Percentiles rank a stretch among this genome's conserved stretches.
Conservation (phyloP, 129 eudicot species). For the Pittosporum tobira region DNA sequence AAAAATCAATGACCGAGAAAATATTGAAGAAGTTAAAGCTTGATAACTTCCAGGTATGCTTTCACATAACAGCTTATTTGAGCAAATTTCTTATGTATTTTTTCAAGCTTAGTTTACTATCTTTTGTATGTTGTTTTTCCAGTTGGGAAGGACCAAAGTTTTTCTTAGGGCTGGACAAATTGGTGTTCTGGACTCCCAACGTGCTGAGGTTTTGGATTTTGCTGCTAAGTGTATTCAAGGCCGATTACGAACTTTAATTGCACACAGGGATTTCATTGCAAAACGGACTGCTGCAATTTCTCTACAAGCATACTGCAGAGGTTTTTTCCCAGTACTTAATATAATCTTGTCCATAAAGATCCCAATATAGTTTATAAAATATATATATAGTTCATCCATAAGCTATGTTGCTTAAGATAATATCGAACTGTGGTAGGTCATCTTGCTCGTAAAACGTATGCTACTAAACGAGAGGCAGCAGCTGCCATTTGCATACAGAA, state of each 20-base stretch:
- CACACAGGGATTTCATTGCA: conserved; percentile 49
- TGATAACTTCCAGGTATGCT: conserved; percentile 79
- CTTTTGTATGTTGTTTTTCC: conserved; percentile 12
- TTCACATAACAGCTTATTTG: conserved; percentile 5
- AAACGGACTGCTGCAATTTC: conserved; percentile 59
- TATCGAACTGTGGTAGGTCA: conserved; percentile 42
- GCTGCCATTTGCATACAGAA: conserved; percentile 68
- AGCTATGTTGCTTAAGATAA: neutral
- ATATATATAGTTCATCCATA: neutral
- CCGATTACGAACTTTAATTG: conserved; percentile 54
- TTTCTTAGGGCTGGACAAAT: conserved; percentile 98
- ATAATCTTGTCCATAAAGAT: neutral
- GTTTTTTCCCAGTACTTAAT: too few relatives aligned
- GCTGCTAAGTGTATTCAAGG: conserved; percentile 83
- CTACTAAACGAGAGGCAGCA: conserved; percentile 46
- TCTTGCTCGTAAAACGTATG: conserved; percentile 54
- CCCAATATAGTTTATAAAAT: too few relatives aligned
- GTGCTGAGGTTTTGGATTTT: conserved; percentile 79
- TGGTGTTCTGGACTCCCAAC: conserved; percentile 78
- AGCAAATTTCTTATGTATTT: neutral
- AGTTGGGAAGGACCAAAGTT: conserved; percentile 93
- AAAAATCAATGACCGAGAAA: conserved; percentile 63
- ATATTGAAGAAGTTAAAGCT: conserved; percentile 70
- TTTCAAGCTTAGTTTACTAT: neutral
- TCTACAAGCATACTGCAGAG: conserved; percentile 91